These are phyloP conservation scores for Wilcoxina mikolae DNA, from an alignment of 495 filamentous ascomycete species.

Conservation along the genomic window DNA sequence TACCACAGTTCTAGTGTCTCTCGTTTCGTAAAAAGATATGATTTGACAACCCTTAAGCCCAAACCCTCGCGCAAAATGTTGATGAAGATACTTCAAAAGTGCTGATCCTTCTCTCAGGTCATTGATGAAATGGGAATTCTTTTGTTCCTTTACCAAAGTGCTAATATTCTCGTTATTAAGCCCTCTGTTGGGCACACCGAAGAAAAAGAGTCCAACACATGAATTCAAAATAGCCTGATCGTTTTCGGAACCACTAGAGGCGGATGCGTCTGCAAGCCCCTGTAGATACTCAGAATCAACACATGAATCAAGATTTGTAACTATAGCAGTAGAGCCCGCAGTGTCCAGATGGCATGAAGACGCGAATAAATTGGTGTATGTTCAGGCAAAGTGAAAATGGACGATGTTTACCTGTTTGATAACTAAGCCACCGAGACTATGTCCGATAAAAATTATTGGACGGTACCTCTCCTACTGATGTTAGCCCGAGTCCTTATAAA, in stretches of 20 bases:
- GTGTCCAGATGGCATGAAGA: no score
- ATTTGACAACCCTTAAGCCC: neutral
- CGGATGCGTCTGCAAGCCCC: neutral
- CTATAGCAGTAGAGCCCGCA: no score
- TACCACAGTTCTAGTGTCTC: conserved; percentile 2
- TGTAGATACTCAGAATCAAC: neutral
- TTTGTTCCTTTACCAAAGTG: conserved; percentile 15
- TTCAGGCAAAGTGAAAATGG: no score
- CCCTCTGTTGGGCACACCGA: conserved; percentile 21
- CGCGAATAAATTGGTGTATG: no score
- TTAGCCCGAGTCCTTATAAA: neutral
- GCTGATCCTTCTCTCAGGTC: conserved; percentile 11
- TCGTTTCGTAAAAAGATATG: conserved; percentile 1
- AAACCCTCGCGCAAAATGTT: neutral
- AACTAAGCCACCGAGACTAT: conserved; percentile 26
- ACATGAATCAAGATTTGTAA: no score
- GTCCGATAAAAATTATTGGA: conserved; percentile 29
- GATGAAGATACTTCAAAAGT: conserved; percentile 5
- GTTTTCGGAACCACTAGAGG: neutral
- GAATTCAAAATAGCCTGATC: conserved; percentile 2
- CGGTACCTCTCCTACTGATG: conserved; percentile 9
- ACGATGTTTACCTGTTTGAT: neutral
- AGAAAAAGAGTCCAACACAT: conserved; percentile 13
- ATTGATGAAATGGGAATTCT: conserved; percentile 2
- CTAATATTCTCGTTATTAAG: conserved; percentile 13